Evolutionary conservation across 2,329 filamentous ascomycete genomes (phyloP), one percentile per base, ranked within the genome.

Genomic region (Diaporthe australafricana): DNA sequence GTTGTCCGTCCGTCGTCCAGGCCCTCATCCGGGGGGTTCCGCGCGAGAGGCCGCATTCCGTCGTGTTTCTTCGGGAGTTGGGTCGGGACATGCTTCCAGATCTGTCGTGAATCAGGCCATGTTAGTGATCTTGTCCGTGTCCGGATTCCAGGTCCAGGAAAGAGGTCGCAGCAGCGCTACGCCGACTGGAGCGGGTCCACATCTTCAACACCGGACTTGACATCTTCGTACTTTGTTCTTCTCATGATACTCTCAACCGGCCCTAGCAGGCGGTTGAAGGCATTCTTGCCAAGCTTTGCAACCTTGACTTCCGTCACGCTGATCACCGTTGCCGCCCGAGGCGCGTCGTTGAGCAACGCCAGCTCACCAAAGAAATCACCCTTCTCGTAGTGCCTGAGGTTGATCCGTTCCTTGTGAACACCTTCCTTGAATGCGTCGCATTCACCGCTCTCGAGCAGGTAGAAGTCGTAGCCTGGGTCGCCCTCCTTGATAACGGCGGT

Each of bases 291-390:
- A 60, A 99, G 86, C 62, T 92, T 94, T 5, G 96, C 96, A 65
- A 98, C 94, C 85, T 98, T 98, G 80, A 97, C 93, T 74, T 98
- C 94, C 8, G 93, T 93, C 81, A 90, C 88, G 77, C 94, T 94
- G 57, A 97, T 86, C 67, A 99, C 91, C 76, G 93, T 97, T 65
- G 96, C 96, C 47, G 96, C 96, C 79, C 96, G 92, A 11, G 96
- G 96, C 69, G 94, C 94, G 79, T 99, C 96, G 77, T 98, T 97
- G 76, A 98, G 87, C 79, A 99, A 84, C 8, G 96, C 96, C 73
- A 99, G 87, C 84, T 99, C 96, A 74, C 96, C 96, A 83, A 99
- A 99, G 86, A 96, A 99, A 79, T 98, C 96, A 38, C 96, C 96
- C 83, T 97, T 96, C 75, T 87, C 88, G 82, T 98, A 98, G 68